Base-by-base conservation (phyloP, 1,284 basidiomycete species). In the Agroathelia rolfsii region DNA sequence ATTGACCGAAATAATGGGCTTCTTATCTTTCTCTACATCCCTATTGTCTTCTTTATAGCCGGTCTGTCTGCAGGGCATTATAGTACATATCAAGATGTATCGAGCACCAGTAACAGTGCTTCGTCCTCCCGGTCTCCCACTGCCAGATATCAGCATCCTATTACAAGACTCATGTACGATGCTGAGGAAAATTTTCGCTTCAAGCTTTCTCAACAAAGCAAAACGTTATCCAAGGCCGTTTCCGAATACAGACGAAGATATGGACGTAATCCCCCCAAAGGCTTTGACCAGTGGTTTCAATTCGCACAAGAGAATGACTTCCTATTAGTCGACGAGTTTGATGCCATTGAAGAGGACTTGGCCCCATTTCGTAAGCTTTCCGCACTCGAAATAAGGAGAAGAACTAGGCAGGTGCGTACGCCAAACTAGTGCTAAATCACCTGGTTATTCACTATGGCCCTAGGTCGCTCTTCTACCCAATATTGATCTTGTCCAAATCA, bases 281-380 rank as follows among this genome's bases (percentile, higher is more conserved):
- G 89, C 0, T 95, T 95, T 46, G 87, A 92, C 48, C 60, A 72
- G 25, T 96, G 92, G 92, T 95, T 76, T 69, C 55, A 62, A 35
- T 95, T 93, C 56, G 84, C 82, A 13, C 61, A 69, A 52, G 62
- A 75, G 31, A 69, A 85, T 50, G 62, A 73, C 13, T 79, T 86
- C 34, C 72, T 77, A 48, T 76, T 96, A 60, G 67, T 89, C 13
- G 92, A 96, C 58, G 92, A 95, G 51, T 96, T 89, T 50, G 87
- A 95, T 48, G 71, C 76, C 18, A 65, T 95, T n/a, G 55, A 72
- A 36, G 62, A 68, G 30, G 92, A 95, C 52, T 59, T 96, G 36
- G 69, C 66, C 17, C 88, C 88, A 1, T 96, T 89, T 51, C 84
- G 80, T 72, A 53, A 64, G 6, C 51, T 95, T 21, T 63, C 70